phyloP scores from a whole-genome alignment of 2,329 filamentous ascomycete genomes.

The Blumeria graminis region DNA sequence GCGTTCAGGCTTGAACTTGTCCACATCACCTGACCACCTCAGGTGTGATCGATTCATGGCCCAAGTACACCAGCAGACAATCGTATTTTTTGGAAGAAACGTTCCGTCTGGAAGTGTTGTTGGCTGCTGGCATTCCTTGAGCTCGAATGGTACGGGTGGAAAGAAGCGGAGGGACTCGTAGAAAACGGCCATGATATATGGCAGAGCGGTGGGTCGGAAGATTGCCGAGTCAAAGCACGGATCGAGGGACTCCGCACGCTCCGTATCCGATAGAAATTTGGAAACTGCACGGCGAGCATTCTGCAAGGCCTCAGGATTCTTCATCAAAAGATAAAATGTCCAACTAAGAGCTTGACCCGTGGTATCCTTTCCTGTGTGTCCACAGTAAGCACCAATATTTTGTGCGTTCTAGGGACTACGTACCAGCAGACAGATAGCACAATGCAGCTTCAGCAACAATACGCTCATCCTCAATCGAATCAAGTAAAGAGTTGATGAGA shows the following conservation, averaged over 20 bases:
- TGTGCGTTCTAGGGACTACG: background rate
- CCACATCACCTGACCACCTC: conserved; percentile 33
- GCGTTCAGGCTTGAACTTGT: conserved; percentile 29
- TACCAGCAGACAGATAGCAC: conserved; percentile 38
- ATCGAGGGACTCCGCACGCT: conserved; percentile 17
- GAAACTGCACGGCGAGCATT: too few relatives aligned
- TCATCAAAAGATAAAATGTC: conserved; percentile 35
- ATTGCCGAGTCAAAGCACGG: conserved; percentile 4
- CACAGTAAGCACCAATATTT: too few relatives aligned
- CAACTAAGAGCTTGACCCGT: conserved; percentile 40
- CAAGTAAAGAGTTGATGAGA: conserved; percentile 34
- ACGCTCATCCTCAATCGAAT: conserved; percentile 27
- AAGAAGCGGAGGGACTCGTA: conserved; percentile 37
- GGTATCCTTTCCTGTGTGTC: conserved; percentile 28
- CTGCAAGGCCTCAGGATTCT: conserved; percentile 17
- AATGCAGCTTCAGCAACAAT: conserved; percentile 38
- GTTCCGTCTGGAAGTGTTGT: conserved; percentile 36
- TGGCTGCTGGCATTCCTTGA: conserved; percentile 30
- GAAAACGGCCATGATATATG: conserved; percentile 35
- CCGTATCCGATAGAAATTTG: conserved; percentile 10
- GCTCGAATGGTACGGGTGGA: conserved; percentile 40
- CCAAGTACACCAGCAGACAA: conserved; percentile 40
- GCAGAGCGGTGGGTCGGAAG: conserved; percentile 18
- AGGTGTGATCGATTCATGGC: conserved; percentile 32
- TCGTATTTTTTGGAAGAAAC: conserved; percentile 25